A percentile compares a stretch with the other conserved stretches of the same genome.
Conservation (phyloP, 352 stramenopile genomes). For the Pythium phragmiticola region DNA sequence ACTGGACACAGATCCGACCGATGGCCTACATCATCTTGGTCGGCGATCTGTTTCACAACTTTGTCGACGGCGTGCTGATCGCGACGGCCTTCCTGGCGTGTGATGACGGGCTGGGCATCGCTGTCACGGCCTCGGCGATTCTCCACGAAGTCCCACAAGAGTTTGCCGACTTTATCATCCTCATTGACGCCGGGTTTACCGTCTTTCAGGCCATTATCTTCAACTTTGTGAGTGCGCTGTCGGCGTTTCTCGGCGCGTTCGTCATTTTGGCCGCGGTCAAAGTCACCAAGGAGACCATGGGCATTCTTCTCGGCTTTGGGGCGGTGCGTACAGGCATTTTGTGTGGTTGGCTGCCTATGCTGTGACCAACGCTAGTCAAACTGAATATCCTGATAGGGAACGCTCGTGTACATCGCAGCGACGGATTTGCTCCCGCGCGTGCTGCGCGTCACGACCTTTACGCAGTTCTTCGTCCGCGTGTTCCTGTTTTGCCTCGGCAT, state of each 20-base stretch:
- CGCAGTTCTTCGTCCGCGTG: conserved; percentile 36
- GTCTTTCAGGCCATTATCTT: conserved; percentile 60
- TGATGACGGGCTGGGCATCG: conserved; percentile 40
- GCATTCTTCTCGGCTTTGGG: conserved; percentile 69
- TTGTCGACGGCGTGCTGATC: conserved; percentile 83
- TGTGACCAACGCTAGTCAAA: background rate
- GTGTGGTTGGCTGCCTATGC: background rate
- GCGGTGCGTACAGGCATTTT: conserved; percentile 53
- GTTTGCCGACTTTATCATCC: conserved; percentile 84
- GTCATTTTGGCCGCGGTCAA: conserved; percentile 56
- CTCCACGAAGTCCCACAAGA: conserved; percentile 88
- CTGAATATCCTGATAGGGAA: conserved; percentile 31
- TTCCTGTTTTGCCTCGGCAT: conserved; percentile 63
- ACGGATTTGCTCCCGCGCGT: conserved; percentile 63
- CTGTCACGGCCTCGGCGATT: conserved; percentile 68
- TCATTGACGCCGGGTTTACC: conserved; percentile 70
- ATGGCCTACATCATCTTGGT: conserved; percentile 74
- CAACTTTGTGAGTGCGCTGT: conserved; percentile 83
- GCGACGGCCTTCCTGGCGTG: conserved; percentile 54
- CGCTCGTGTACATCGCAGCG: conserved; percentile 67
- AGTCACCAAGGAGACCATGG: conserved; percentile 61
- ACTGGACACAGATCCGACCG: conserved; percentile 43
- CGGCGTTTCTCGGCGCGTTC: conserved; percentile 68
- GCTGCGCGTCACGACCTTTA: conserved; percentile 42
- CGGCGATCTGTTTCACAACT: conserved; percentile 90